These are phyloP conservation scores for Epichloe hybrida DNA, from an alignment of 2,329 filamentous ascomycete species.

Conservation along the genomic window DNA sequence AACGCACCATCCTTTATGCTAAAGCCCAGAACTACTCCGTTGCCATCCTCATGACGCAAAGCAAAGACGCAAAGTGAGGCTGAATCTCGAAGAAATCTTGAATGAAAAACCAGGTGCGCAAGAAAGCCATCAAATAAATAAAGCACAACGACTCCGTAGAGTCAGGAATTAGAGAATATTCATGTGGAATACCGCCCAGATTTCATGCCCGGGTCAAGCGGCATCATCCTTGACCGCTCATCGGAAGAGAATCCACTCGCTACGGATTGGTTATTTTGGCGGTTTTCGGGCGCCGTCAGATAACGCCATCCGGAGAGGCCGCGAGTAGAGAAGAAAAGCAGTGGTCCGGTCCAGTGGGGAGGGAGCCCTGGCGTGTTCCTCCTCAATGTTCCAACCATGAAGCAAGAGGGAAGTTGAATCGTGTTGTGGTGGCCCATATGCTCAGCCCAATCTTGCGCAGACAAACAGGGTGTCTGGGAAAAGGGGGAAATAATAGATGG, in stretches of 20 bases:
- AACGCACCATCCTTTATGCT: conserved; percentile 2
- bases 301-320: no score
- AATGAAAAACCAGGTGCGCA: neutral
- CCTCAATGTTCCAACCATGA: neutral
- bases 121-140: neutral
- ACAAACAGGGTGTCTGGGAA: no score
- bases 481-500: neutral
- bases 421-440: neutral
- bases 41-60: neutral
- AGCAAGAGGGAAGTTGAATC: neutral
- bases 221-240: no score
- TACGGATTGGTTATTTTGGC: no score
- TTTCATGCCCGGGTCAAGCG: no score
- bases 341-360: no score
- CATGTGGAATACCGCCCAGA: no score
- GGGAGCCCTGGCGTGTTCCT: no score
- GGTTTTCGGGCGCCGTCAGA: no score
- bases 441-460: neutral
- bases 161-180: neutral
- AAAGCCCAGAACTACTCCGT: neutral
- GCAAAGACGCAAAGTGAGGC: neutral
- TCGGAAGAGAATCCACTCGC: no score
- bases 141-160: neutral
- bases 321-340: no score
- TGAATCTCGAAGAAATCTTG: no score